Conservation (phyloP, 257 asterid species). For the Solanum chiquidenum region DNA sequence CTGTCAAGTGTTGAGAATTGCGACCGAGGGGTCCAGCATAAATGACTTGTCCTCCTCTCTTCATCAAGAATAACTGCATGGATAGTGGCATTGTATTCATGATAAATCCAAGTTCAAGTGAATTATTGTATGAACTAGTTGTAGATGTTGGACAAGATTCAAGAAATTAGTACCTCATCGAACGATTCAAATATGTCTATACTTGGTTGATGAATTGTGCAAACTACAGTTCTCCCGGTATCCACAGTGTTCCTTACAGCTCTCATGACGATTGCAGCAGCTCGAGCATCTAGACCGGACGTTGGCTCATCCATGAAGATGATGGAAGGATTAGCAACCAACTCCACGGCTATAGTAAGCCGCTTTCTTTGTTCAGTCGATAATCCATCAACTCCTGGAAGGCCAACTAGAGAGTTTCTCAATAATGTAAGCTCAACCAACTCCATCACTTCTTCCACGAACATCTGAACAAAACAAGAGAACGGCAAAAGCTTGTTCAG, state of each 20-base stretch:
- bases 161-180: conserved; percentile 37
- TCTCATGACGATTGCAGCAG: conserved; percentile 70
- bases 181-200: conserved; percentile 62
- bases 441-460: conserved; percentile 72
- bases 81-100: not conserved
- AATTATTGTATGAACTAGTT: not conserved
- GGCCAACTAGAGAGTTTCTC: conserved; percentile 46
- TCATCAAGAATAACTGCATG: conserved; percentile 44
- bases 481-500: not conserved
- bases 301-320: conserved; percentile 80
- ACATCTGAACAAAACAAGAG: conserved; percentile 32
- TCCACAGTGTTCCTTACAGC: conserved; percentile 65
- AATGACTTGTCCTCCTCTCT: conserved; percentile 62
- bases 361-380: conserved; percentile 62
- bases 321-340: conserved; percentile 61
- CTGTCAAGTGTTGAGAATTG: conserved; percentile 35
- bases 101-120: not conserved
- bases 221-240: conserved; percentile 62
- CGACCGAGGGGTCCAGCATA: conserved; percentile 62
- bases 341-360: conserved; percentile 59
- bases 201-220: conserved; percentile 73
- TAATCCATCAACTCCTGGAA: conserved; percentile 58
- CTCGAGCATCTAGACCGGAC: conserved; percentile 63
- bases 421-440: conserved; percentile 42
- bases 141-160: not conserved